These are phyloP conservation scores for Agastache rugosa DNA, from an alignment of 257 asterid species.

Conservation along the genomic window DNA sequence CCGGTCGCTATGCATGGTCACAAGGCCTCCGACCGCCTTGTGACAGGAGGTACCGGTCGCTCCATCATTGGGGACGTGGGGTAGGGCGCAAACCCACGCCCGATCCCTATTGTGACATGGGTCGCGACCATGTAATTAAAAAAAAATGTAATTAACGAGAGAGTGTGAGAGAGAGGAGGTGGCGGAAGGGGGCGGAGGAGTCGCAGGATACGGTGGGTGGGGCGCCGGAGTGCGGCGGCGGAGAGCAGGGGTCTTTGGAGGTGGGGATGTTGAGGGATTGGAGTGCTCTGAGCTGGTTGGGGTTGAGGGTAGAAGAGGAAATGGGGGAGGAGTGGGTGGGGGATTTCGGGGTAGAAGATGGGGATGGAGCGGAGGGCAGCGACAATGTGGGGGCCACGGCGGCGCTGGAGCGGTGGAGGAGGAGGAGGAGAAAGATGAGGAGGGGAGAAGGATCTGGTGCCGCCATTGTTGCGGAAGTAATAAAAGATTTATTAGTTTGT, in stretches of 20 bases:
- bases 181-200: conserved; percentile 73
- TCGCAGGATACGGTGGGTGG: conserved; percentile 72
- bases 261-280: conserved; percentile 76
- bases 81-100: too few relatives aligned
- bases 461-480: conserved; percentile 33
- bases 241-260: conserved; percentile 72
- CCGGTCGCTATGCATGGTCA: too few relatives aligned
- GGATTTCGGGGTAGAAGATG: conserved; percentile 28
- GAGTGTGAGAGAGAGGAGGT: conserved; percentile 77
- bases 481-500: neutral
- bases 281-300: conserved; percentile 79
- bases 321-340: conserved; percentile 42
- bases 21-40: too few relatives aligned
- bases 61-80: too few relatives aligned
- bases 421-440: conserved; percentile 38
- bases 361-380: conserved; percentile 41
- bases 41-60: too few relatives aligned
- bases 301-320: conserved; percentile 75
- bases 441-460: conserved; percentile 35
- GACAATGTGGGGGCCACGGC: conserved; percentile 38
- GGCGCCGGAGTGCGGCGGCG: conserved; percentile 54
- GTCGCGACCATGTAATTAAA: too few relatives aligned
- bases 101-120: too few relatives aligned
- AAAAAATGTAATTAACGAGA: too few relatives aligned
- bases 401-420: conserved; percentile 41